Percentiles rank a stretch among this genome's conserved stretches.
These are phyloP conservation scores for Coemansia sp. DNA, from an alignment of 192 early-diverging fungal species.

Conservation along the genomic window DNA sequence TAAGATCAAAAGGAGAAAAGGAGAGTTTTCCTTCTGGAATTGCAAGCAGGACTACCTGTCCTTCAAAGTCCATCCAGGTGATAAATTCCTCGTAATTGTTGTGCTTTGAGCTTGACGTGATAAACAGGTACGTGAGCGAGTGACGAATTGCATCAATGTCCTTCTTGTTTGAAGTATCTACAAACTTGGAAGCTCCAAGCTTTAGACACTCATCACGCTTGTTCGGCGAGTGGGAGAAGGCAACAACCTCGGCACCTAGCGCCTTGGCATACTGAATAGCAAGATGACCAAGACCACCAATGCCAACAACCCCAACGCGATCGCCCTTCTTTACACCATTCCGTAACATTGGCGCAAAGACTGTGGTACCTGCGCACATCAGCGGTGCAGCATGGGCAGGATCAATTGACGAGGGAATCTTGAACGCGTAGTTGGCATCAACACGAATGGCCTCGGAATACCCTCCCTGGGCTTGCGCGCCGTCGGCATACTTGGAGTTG, in stretches of 20 bases:
- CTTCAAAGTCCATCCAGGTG: conserved; percentile 56
- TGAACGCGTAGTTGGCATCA: conserved; percentile 62
- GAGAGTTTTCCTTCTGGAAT: conserved; percentile 61
- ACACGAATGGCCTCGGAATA: conserved; percentile 65
- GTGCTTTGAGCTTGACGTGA: conserved; percentile 29
- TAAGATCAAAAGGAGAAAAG: conserved; percentile 50
- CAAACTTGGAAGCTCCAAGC: conserved; percentile 63
- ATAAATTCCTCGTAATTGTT: conserved; percentile 56
- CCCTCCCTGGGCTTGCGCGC: conserved; percentile 58
- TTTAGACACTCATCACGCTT: conserved; percentile 57
- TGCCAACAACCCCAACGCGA: conserved; percentile 71
- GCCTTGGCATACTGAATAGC: conserved; percentile 66
- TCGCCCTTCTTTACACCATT: conserved; percentile 61
- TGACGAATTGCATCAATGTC: conserved; percentile 19
- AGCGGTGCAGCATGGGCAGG: conserved; percentile 67
- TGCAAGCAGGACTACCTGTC: conserved; percentile 59
- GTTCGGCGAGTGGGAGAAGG: conserved; percentile 59
- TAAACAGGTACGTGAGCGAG: conserved; percentile 40
- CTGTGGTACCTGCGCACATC: conserved; percentile 83
- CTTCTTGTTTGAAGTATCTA: conserved; percentile 34
- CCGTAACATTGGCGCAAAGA: conserved; percentile 68
- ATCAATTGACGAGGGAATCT: conserved; percentile 57
- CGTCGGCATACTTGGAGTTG: conserved; percentile 59
- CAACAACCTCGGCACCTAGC: conserved; percentile 53
- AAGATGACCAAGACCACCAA: conserved; percentile 79